Base-by-base conservation (phyloP, 179 eudicot species). In the Dionaea muscipula region DNA sequence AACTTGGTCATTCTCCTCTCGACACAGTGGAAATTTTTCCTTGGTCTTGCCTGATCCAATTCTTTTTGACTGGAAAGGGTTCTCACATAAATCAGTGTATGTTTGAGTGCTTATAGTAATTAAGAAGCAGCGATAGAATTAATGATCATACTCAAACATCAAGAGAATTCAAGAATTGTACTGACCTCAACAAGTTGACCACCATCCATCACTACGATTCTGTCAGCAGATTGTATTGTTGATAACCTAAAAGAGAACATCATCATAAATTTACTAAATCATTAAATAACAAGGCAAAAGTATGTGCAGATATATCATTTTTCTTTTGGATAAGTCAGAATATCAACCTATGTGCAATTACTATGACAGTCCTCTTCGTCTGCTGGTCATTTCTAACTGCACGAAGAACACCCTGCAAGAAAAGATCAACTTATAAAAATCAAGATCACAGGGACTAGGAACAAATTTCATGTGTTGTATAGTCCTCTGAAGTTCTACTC, bases 141-240 rank as follows among this genome's bases (percentile, higher is more conserved):
- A 38, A 38, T 11, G 13, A n/a, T 11, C 43, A 15, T 11, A 38
- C 16, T 15, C 4, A 38, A 2, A 15, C 2, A 38, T 3, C 2
- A 38, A 38, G 43, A 11, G 0, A 38, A 3, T 3, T 38, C 15
- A 38, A 38, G 15, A 38, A 38, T 8, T 3, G 22, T 3, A 61
- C 78, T 45, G 69, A 91, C 98, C 96, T 91, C 96, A 38, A 87
- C 78, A 66, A 91, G 75, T 56, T 75, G 79, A 45, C 98, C 98
- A 60, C 76, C 64, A 53, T 76, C 84, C 98, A 91, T 84, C 58
- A 81, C 98, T 51, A 91, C 85, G 72, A 91, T 87, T 53, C 79
- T 80, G 71, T 91, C 98, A 10, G 98, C 96, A 59, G 89, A 88
- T 83, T 91, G 96, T 65, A 91, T 72, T 7, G 98, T 91, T 19